Percentiles rank a stretch among this genome's conserved stretches.
These are phyloP conservation scores for Chionographis japonica DNA, from an alignment of 106 monocot genomes.

Conservation along the genomic window DNA sequence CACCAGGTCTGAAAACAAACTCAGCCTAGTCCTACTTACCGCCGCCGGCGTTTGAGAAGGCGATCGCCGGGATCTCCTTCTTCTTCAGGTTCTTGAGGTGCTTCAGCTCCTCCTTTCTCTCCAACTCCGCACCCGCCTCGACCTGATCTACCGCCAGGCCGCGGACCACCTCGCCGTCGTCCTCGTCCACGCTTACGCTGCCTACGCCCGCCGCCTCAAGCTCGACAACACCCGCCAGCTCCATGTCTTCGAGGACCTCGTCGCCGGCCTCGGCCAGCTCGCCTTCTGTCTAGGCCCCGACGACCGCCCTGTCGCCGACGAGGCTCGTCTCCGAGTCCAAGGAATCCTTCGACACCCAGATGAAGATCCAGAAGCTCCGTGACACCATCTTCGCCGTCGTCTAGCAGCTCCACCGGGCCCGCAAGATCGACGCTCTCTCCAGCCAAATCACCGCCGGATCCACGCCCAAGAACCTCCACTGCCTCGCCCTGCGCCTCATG, in stretches of 20 bases:
- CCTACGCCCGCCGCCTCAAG: conserved; percentile 70
- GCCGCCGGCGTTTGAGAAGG: conserved; percentile 35
- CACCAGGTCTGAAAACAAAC: no score
- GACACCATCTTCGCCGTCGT: conserved; percentile 84
- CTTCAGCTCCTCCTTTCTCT: conserved; percentile 59
- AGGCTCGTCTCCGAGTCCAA: conserved; percentile 64
- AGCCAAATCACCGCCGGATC: conserved; percentile 57
- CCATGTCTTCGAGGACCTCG: conserved; percentile 35
- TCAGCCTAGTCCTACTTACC: conserved; percentile 45
- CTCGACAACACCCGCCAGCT: conserved; percentile 61
- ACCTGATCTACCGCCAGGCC: conserved; percentile 67
- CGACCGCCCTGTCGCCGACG: conserved; percentile 25
- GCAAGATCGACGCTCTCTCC: conserved; percentile 45
- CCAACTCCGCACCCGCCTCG: conserved; percentile 42
- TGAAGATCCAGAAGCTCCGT: conserved; percentile 97
- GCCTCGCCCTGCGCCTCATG: conserved; percentile 78
- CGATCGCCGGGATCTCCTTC: conserved; percentile 95
- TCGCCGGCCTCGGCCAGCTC: conserved; percentile 37
- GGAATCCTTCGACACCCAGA: conserved; percentile 89
- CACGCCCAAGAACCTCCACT: conserved; percentile 82
- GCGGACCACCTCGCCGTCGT: conserved; percentile 65
- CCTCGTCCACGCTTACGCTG: conserved; percentile 73
- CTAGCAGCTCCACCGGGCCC: conserved; percentile 79
- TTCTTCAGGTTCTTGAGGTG: conserved; percentile 93
- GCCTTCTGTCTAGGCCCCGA: conserved; percentile 31